A percentile compares a stretch with the other conserved stretches of the same genome.
Conservation (phyloP, 164 flowering plant genomes). For the Annona squamosa region DNA sequence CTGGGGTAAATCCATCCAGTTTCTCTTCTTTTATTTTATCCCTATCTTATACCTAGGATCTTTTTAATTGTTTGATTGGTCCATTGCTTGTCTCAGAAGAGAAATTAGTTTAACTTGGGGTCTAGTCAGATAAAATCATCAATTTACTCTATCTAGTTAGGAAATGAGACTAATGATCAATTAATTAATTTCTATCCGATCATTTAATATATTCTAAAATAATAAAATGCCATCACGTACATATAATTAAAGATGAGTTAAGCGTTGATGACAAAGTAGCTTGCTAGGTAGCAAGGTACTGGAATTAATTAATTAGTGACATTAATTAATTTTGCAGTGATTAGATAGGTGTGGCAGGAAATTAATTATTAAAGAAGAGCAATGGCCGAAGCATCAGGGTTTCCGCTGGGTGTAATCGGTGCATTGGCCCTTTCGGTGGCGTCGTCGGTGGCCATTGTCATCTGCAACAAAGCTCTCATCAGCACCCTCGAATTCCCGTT, state of each 20-base stretch:
- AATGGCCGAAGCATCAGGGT: constrained; percentile 63
- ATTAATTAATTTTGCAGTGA: too few relatives aligned
- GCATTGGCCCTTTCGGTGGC: constrained; percentile 85
- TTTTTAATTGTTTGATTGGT: too few relatives aligned
- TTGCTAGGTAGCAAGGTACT: neutral
- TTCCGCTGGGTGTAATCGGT: constrained; percentile 74
- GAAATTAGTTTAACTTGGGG: neutral
- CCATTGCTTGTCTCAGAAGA: too few relatives aligned
- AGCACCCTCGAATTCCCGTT: constrained; percentile 86
- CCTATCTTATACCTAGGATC: too few relatives aligned
- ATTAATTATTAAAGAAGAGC: too few relatives aligned
- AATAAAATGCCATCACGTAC: neutral
- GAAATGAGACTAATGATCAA: neutral
- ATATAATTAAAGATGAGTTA: neutral
- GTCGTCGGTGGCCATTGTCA: constrained; percentile 88
- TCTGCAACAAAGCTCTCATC: constrained; percentile 88
- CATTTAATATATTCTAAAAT: constrained; percentile 6
- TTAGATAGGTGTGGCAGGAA: neutral
- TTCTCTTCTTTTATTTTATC: too few relatives aligned
- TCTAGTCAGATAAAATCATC: neutral
- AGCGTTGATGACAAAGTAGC: neutral
- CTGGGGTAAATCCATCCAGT: too few relatives aligned
- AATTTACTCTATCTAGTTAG: neutral
- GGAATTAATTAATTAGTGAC: too few relatives aligned
- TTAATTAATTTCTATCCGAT: constrained; percentile 20